A percentile compares a stretch with the other conserved stretches of the same genome.
Conservation (phyloP, 1,139 yeast genomes). For the Blastobotrys petasosporus region DNA sequence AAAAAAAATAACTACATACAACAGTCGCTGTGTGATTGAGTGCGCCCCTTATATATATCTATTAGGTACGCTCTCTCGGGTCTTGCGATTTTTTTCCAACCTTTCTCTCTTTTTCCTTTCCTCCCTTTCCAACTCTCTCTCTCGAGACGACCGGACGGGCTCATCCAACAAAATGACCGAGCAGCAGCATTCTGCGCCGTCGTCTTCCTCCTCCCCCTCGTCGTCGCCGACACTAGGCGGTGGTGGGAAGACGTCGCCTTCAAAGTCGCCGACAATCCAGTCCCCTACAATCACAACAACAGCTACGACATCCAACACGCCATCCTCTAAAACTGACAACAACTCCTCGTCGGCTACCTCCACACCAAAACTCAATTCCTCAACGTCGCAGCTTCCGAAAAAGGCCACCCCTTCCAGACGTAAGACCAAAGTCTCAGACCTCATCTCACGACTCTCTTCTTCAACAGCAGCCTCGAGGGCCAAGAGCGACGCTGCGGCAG, state of each 20-base stretch:
- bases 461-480: slow-evolving; percentile 30
- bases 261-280: neutral
- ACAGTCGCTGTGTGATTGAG: too few species aligned
- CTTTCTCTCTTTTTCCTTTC: too few species aligned
- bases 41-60: too few species aligned
- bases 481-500: slow-evolving; percentile 19
- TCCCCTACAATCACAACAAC: neutral
- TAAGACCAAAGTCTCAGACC: slow-evolving; percentile 25
- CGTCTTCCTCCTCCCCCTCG: slow-evolving; percentile 1
- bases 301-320: neutral
- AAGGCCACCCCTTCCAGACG: slow-evolving; percentile 14
- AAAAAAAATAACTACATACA: too few species aligned
- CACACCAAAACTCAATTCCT: slow-evolving; percentile 1
- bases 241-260: neutral
- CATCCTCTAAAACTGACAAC: neutral
- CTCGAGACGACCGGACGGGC: too few species aligned
- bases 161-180: too few species aligned
- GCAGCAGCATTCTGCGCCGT: slow-evolving; percentile 1
- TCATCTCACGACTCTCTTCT: slow-evolving; percentile 26
- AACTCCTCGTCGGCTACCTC: slow-evolving; percentile 1
- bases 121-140: too few species aligned
- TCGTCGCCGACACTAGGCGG: slow-evolving; percentile 2
- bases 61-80: too few species aligned
- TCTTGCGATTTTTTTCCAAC: too few species aligned
- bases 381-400: slow-evolving; percentile 5